Evolutionary conservation across 202 grass and related monocot genomes (phyloP), one percentile per base, ranked within the genome.

Genomic region (Bolboschoenoplectus hybrid): DNA sequence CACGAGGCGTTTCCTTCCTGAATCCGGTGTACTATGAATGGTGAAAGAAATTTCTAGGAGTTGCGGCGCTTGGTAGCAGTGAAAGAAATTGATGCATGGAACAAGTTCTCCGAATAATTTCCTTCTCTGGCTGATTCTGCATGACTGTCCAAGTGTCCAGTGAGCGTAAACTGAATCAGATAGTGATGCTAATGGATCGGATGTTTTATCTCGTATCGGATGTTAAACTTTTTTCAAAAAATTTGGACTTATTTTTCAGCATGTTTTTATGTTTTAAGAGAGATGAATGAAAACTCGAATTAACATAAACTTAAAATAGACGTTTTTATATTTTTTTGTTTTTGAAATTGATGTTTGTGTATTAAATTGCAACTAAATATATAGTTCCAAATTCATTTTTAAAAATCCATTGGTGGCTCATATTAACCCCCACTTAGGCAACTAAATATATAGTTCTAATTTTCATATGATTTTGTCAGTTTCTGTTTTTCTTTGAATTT

Each of bases 161-260:
- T 63, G 78, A 81, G 16, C 78, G 53, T 61, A 81, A 80, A 63
- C 78, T 81, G 78, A 63, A 81, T 81, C 78, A 44, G 78, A 81
- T 81, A 81, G 78, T 26, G 78, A 81, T 81, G 57, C 36, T 81
- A 57, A 53, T 49, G 75, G 75, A 58, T 80, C 75, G 75, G 75
- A 10, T 60, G 0, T 79, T 1, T 70, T 14, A 2, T 58, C 17
- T 1, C 4, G 13, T 4, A 9, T 34, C 1, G n/a, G n/a, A 26
- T 63, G 3, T 77, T 40, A 39, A 77, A 56, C 20, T 36, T 75
- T 53, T 77, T 1, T 1, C n/a, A 26, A 26, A 17, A 77, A 56
- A 6, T 55, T 77, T 9, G 12, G 19, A 74, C 55, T 77, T 14
- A 16, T 16, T 77, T 77, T 57, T 45, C 13, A 46, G 6, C 40